Base-by-base conservation (phyloP, 192 early-diverging fungal genomes). In the Rhizophagus clarus region DNA sequence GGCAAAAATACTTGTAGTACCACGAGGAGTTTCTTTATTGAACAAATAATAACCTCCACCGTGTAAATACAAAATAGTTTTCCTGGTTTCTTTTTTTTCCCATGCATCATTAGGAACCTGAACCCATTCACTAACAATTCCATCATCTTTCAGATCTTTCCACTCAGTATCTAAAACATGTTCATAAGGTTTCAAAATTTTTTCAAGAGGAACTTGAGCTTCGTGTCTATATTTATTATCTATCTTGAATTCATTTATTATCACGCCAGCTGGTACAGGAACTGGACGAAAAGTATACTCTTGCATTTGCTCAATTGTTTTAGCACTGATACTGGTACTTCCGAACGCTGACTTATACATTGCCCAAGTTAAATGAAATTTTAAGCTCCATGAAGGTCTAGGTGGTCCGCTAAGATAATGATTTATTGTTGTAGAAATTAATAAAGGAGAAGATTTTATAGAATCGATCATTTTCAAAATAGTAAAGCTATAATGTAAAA, bases 1-100 rank as follows among this genome's bases (percentile, higher is more conserved):
- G 2, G 93, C 85, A 61, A 95, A 62, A 2, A 82, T 60, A 34
- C 79, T 66, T 4, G 88, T 80, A 61, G 88, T 0, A 34, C 4
- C 0, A 34, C 34, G 34, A 34, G 3, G 34, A 4, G 34, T 4
- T 34, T 34, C 34, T 31, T 10, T 37, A 68, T 86, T 82, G 12
- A 79, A 62, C 15, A 64, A 63, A 6, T 70, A 34, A 34, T 34
- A 34, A 34, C 34, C 34, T 34, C 34, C 34, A 34, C 34, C 34
- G 3, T 34, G 34, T 5, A 34, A 34, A 34, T 2, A 34, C 34
- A 34, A 34, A 34, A 34, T 34, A 4, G 34, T 34, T 34, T 34
- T 34, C 34, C 34, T 34, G 5, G 5, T 34, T 34, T 34, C 34
- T 0, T 6, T 34, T 34, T 4, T 34, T 34, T 34, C 34, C 34